A percentile compares a stretch with the other conserved stretches of the same genome.
These are phyloP conservation scores for Podosphaera fusca DNA, from an alignment of 2,329 filamentous ascomycete genomes.

Conservation along the genomic window DNA sequence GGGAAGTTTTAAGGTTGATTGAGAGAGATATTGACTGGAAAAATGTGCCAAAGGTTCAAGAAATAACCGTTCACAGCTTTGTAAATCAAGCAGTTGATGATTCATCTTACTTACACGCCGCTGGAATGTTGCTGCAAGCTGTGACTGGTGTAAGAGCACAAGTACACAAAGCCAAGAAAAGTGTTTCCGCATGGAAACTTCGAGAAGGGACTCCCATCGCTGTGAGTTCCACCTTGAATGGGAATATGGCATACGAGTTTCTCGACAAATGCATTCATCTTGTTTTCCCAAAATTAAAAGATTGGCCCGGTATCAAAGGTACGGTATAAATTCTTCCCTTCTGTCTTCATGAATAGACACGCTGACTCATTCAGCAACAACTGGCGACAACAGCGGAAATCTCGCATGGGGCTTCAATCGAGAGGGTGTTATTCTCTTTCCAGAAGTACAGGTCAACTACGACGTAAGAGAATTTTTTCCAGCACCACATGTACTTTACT, in stretches of 20 bases:
- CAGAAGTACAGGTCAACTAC: conserved; percentile 86
- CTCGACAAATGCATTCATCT: conserved; percentile 74
- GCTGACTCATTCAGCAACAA: conserved; percentile 9
- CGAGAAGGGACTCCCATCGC: conserved; percentile 47
- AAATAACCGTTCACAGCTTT: conserved; percentile 59
- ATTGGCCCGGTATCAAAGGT: conserved; percentile 64
- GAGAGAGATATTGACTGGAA: conserved; percentile 56
- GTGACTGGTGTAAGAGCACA: conserved; percentile 57
- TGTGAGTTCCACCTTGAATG: conserved; percentile 54
- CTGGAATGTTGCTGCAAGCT: conserved; percentile 61
- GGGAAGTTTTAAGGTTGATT: conserved; percentile 44
- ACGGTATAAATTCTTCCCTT: background rate
- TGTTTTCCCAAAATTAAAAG: conserved; percentile 86
- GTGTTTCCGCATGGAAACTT: conserved; percentile 55
- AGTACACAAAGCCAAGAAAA: conserved; percentile 45
- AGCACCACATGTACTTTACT: conserved; percentile 1
- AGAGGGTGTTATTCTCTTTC: conserved; percentile 62
- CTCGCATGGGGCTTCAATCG: conserved; percentile 58
- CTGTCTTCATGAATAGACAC: background rate
- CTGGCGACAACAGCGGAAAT: conserved; percentile 76
- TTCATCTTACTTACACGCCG: conserved; percentile 55
- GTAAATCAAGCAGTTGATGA: conserved; percentile 45
- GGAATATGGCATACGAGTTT: conserved; percentile 73
- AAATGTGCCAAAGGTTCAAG: conserved; percentile 63
- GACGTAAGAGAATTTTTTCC: conserved; percentile 37